Evolutionary conservation across 2,329 filamentous ascomycete species (phyloP).

Genomic region (Arthrobotrys musiformis): DNA sequence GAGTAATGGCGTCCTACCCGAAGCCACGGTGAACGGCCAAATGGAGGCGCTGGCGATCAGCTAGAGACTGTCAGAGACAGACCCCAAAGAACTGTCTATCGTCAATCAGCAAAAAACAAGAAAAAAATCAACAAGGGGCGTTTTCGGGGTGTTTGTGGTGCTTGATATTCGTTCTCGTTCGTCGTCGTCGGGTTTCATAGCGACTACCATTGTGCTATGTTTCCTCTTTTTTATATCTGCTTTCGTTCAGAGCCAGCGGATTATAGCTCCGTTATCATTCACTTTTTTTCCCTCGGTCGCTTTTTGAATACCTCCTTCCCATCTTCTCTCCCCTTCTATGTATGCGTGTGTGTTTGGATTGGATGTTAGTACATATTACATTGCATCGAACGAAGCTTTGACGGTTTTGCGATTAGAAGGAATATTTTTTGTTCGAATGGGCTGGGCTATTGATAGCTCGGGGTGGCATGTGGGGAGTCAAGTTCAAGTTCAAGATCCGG

Average conservation of each 20-base stretch:
- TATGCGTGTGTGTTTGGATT: neutral
- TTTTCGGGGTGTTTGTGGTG: conserved; percentile 39
- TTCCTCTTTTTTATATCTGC: too few relatives aligned
- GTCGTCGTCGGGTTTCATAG: neutral
- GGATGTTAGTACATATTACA: neutral
- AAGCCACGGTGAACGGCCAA: conserved; percentile 24
- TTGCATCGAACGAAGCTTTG: neutral
- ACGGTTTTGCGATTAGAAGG: too few relatives aligned
- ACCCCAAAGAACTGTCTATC: conserved; percentile 2
- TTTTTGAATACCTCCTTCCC: neutral
- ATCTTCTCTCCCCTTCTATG: neutral
- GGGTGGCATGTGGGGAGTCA: too few relatives aligned
- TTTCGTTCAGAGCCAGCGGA: conserved; percentile 8
- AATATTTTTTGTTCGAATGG: neutral
- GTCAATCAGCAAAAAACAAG: too few relatives aligned
- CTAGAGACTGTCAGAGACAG: conserved; percentile 23
- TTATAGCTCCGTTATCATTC: neutral
- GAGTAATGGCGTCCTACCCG: conserved; percentile 37
- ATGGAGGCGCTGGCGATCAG: conserved; percentile 50
- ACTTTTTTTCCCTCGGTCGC: neutral
- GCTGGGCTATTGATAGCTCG: neutral
- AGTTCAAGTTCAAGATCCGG: too few relatives aligned
- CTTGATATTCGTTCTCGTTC: conserved; percentile 8
- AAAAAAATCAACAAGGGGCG: conserved; percentile 36
- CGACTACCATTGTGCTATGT: conserved; percentile 9